Evolutionary conservation across 176 grass and related monocot genomes (phyloP).

Genomic region (Bolboschoenus planiculmis): DNA sequence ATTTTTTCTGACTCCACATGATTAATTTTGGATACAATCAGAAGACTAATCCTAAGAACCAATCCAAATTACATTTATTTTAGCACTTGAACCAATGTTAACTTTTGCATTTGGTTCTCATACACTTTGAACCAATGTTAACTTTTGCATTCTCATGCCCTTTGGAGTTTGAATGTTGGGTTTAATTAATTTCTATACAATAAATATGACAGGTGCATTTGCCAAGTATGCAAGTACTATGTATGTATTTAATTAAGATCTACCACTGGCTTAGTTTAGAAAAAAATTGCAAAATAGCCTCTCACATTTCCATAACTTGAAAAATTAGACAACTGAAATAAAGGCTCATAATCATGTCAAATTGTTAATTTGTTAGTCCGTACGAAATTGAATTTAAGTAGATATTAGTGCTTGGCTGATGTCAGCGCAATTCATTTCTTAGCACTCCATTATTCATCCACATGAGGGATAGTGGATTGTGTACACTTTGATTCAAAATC

Average conservation of each 20-base stretch:
- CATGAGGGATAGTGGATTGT: neutral
- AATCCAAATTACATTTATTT: neutral
- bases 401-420: neutral
- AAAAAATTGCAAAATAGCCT: no score
- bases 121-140: no score
- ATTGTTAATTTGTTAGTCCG: neutral
- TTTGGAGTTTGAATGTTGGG: no score
- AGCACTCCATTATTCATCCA: neutral
- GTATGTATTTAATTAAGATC: no score
- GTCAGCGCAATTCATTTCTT: neutral
- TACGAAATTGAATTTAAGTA: neutral
- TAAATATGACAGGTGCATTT: no score
- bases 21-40: neutral
- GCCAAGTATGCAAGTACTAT: no score
- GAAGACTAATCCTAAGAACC: neutral
- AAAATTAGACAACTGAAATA: neutral
- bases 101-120: no score
- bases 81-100: neutral
- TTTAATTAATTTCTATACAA: no score
- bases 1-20: neutral
- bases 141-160: no score
- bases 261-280: no score
- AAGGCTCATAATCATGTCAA: neutral
- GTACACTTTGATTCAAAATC: neutral
- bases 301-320: no score